These are phyloP conservation scores for Adansonia grandidieri DNA, from an alignment of 441 rosid genomes.

Conservation along the genomic window DNA sequence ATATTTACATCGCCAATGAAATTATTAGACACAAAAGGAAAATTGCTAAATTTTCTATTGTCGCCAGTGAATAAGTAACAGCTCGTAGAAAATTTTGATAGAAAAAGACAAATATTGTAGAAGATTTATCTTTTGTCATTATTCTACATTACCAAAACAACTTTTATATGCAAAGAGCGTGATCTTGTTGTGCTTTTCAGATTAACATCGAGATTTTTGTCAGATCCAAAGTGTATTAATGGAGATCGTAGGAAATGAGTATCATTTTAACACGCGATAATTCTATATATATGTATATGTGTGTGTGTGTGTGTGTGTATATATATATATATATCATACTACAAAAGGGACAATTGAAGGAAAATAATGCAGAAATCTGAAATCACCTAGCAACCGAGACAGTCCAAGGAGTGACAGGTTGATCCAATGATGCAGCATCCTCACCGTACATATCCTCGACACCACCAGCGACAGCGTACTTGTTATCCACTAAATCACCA, in stretches of 20 bases:
- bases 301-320: no score
- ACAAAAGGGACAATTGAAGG: not conserved
- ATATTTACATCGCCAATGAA: no score
- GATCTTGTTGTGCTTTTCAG: not conserved
- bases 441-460: conserved; percentile 76
- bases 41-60: not conserved
- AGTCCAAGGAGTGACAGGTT: conserved; percentile 91
- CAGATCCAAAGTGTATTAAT: not conserved
- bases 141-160: not conserved
- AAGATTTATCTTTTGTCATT: not conserved
- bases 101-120: not conserved
- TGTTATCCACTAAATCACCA: conserved; percentile 46
- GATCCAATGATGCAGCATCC: conserved; percentile 83
- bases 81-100: not conserved
- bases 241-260: not conserved
- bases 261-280: not conserved
- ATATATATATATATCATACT: not conserved
- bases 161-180: not conserved
- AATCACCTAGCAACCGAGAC: conserved; percentile 81
- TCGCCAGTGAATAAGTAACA: not conserved
- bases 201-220: not conserved
- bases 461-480: conserved; percentile 55
- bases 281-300: not conserved
- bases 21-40: not conserved
- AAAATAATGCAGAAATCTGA: not conserved